phyloP scores from a whole-genome alignment of 2,329 filamentous ascomycete species.

The Falciphora oryzae region DNA sequence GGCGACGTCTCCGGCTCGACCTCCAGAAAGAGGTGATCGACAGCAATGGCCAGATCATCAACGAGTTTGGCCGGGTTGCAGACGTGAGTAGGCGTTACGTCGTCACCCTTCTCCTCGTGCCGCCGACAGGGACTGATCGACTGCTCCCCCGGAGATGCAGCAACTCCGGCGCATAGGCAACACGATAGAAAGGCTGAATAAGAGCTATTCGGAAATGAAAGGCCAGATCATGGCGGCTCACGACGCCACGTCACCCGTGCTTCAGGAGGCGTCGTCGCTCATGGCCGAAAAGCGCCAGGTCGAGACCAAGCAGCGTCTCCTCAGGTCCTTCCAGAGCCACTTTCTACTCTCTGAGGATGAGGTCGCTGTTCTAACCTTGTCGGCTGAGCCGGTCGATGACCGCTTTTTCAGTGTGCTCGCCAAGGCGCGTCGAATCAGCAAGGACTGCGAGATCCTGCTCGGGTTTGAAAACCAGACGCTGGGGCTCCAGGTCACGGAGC shows the following conservation, averaged over 20 bases:
- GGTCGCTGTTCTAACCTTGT: constrained; percentile 65
- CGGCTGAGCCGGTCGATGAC: constrained; percentile 77
- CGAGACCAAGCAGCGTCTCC: constrained; percentile 72
- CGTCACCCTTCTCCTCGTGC: background rate
- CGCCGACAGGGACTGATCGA: constrained; percentile 4
- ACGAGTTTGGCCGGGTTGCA: constrained; percentile 83
- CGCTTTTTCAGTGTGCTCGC: constrained; percentile 72
- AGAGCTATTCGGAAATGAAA: constrained; percentile 75
- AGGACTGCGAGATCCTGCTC: constrained; percentile 82
- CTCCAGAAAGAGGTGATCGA: constrained; percentile 89
- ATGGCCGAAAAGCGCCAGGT: constrained; percentile 67
- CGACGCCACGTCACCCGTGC: constrained; percentile 63
- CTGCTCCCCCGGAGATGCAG: constrained; percentile 38
- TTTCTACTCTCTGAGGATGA: constrained; percentile 85
- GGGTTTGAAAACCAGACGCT: constrained; percentile 85
- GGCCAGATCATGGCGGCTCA: constrained; percentile 70
- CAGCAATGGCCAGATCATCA: constrained; percentile 82
- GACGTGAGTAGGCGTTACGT: constrained; percentile 51
- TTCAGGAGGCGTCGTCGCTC: constrained; percentile 71
- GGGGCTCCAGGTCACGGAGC: constrained; percentile 85
- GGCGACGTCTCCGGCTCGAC: constrained; percentile 73
- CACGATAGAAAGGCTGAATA: constrained; percentile 73
- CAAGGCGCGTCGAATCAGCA: constrained; percentile 79
- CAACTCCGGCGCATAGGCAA: constrained; percentile 81
- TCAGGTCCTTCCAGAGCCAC: constrained; percentile 71